A percentile compares a stretch with the other conserved stretches of the same genome.
These are phyloP conservation scores for Pelomyxa schiedti DNA, from an alignment of 78 protist genomes.

Conservation along the genomic window DNA sequence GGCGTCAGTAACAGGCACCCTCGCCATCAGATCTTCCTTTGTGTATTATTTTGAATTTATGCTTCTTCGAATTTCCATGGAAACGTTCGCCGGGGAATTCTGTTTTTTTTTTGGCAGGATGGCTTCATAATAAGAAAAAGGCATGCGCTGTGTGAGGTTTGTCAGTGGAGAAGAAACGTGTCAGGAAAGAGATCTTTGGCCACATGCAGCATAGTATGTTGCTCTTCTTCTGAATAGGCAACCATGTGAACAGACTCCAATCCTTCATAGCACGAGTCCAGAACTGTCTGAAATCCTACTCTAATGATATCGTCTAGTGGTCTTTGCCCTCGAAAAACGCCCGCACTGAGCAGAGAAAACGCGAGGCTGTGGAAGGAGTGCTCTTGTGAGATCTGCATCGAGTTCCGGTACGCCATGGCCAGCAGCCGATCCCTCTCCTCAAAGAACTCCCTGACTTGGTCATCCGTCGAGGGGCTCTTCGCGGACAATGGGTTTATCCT, in stretches of 20 bases:
- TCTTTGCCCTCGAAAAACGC: conserved; percentile 2
- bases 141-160: too few species aligned
- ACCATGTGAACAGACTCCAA: not conserved
- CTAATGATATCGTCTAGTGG: not conserved
- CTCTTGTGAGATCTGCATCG: conserved; percentile 2
- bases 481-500: not conserved
- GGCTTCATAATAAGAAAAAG: too few species aligned
- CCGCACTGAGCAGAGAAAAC: conserved; percentile 2
- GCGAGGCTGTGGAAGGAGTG: not conserved
- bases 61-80: too few species aligned
- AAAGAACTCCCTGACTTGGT: not conserved
- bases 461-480: not conserved
- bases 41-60: too few species aligned
- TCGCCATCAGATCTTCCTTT: too few species aligned
- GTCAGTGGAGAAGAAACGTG: too few species aligned
- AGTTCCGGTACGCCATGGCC: not conserved
- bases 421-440: not conserved
- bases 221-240: not conserved
- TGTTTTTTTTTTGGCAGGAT: too few species aligned
- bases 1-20: too few species aligned
- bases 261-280: not conserved
- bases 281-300: not conserved
- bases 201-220: too few species aligned
- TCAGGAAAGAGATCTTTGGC: too few species aligned
- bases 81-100: too few species aligned